A percentile compares a stretch with the other conserved stretches of the same genome.
phyloP scores from a whole-genome alignment of 768 basidiomycete genomes.

The Candolleomyces aberdarensis region DNA sequence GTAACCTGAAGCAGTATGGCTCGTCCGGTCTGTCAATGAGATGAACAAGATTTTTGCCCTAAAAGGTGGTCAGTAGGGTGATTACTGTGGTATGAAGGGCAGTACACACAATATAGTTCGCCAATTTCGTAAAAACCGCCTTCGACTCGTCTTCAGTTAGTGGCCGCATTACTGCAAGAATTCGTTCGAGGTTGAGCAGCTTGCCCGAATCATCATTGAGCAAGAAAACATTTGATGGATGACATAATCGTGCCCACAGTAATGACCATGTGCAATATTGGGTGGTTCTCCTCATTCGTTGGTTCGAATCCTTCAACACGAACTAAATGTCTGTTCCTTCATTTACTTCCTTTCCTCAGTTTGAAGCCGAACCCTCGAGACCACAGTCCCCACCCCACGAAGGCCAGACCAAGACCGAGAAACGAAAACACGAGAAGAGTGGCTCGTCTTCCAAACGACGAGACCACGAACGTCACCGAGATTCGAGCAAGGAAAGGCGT shows the following conservation, averaged over 20 bases:
- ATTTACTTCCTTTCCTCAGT: constrained; percentile 61
- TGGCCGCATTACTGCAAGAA: constrained; percentile 66
- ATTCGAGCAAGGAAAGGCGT: constrained; percentile 9
- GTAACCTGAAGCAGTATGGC: constrained; percentile 92
- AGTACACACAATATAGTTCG: constrained; percentile 86
- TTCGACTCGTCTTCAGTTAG: constrained; percentile 97
- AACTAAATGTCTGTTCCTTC: constrained; percentile 48
- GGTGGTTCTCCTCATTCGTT: too few relatives aligned
- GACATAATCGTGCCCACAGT: constrained; percentile 12
- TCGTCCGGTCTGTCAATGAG: constrained; percentile 94
- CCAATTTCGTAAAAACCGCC: constrained; percentile 92
- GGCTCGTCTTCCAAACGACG: constrained; percentile 15
- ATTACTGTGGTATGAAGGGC: not conserved
- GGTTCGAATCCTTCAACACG: not conserved
- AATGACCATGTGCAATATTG: too few relatives aligned
- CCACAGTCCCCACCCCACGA: not conserved
- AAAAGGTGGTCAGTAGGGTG: constrained; percentile 3
- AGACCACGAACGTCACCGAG: constrained; percentile 6
- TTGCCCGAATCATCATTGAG: too few relatives aligned
- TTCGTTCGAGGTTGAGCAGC: not conserved
- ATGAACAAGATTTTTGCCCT: constrained; percentile 97
- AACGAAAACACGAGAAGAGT: constrained; percentile 15
- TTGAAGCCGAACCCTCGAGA: constrained; percentile 30
- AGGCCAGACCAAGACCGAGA: not conserved
- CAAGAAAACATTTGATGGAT: constrained; percentile 5